Conservation (phyloP, 2,329 filamentous ascomycete genomes). For the Lasiodiplodia sp. region DNA sequence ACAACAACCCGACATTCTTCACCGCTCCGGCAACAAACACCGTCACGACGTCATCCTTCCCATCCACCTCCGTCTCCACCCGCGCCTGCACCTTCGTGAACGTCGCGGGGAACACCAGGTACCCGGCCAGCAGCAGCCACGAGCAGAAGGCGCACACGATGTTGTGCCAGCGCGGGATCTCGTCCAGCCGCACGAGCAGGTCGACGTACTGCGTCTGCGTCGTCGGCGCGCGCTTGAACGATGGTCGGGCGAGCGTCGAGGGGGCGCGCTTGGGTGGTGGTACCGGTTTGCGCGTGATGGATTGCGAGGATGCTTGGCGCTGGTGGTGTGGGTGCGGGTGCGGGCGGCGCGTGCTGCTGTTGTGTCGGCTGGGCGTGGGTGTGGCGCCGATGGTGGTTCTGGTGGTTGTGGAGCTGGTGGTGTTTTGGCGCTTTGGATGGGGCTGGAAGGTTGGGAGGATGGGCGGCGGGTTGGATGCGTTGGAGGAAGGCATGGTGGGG, state of each 20-base stretch:
- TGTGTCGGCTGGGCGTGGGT: neutral
- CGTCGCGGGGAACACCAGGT: slow-evolving; percentile 61
- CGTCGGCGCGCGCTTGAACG: neutral
- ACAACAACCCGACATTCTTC: slow-evolving; percentile 52
- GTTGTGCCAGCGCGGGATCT: slow-evolving; percentile 57
- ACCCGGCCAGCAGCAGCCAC: slow-evolving; percentile 62
- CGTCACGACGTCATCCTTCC: slow-evolving; percentile 36
- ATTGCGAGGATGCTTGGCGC: neutral
- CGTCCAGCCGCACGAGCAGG: slow-evolving; percentile 58
- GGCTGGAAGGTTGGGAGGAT: neutral
- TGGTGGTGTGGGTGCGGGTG: neutral
- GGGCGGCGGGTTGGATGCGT: neutral
- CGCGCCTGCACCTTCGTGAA: slow-evolving; percentile 55
- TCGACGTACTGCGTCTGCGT: slow-evolving; percentile 31
- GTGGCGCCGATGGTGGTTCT: neutral
- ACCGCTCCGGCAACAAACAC: slow-evolving; percentile 43
- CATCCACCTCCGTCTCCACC: slow-evolving; percentile 38
- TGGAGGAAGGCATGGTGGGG: neutral
- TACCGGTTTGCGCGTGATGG: neutral
- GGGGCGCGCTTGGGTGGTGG: neutral
- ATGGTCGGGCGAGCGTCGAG: neutral
- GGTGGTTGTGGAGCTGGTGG: neutral
- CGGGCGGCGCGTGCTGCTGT: neutral
- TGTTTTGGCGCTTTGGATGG: neutral
- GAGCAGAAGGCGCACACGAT: slow-evolving; percentile 54